Conservation (phyloP, 2,329 filamentous ascomycete genomes). For the Nigrospora osmanthi region DNA sequence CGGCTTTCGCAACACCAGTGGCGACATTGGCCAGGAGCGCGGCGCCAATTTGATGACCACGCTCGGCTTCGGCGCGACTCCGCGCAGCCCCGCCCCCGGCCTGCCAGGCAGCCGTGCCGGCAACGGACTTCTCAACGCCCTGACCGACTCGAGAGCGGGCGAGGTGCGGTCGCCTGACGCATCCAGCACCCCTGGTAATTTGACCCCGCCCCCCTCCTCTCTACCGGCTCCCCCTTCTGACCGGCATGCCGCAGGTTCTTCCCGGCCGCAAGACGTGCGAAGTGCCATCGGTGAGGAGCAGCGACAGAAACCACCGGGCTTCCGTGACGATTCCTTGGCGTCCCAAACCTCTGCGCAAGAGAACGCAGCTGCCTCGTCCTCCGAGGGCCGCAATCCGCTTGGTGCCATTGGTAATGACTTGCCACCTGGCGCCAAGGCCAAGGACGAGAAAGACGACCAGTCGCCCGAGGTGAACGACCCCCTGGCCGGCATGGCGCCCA, state of each 20-base stretch:
- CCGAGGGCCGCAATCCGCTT: slow-evolving; percentile 30
- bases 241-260: slow-evolving; percentile 18
- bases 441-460: slow-evolving; percentile 33
- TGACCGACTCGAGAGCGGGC: slow-evolving; percentile 49
- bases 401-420: slow-evolving; percentile 40
- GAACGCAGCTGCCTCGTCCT: slow-evolving; percentile 19
- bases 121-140: slow-evolving; percentile 55
- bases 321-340: slow-evolving; percentile 33
- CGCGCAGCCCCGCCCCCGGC: slow-evolving; percentile 24
- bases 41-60: slow-evolving; percentile 42
- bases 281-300: slow-evolving; percentile 30
- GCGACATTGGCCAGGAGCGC: slow-evolving; percentile 51
- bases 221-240: neutral
- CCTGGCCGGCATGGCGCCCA: slow-evolving; percentile 51
- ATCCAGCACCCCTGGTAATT: slow-evolving; percentile 26
- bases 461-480: slow-evolving; percentile 44
- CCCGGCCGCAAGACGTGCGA: slow-evolving; percentile 36
- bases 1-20: slow-evolving; percentile 37
- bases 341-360: slow-evolving; percentile 27
- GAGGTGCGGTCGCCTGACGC: slow-evolving; percentile 42
- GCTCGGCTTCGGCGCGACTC: slow-evolving; percentile 44
- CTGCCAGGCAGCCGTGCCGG: slow-evolving; percentile 37
- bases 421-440: slow-evolving; percentile 26
- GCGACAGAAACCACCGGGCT: slow-evolving; percentile 34
- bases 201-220: neutral